A percentile compares a stretch with the other conserved stretches of the same genome.
These are phyloP conservation scores for Fusarium sp. DNA, from an alignment of 2,329 filamentous ascomycete genomes.

Conservation along the genomic window DNA sequence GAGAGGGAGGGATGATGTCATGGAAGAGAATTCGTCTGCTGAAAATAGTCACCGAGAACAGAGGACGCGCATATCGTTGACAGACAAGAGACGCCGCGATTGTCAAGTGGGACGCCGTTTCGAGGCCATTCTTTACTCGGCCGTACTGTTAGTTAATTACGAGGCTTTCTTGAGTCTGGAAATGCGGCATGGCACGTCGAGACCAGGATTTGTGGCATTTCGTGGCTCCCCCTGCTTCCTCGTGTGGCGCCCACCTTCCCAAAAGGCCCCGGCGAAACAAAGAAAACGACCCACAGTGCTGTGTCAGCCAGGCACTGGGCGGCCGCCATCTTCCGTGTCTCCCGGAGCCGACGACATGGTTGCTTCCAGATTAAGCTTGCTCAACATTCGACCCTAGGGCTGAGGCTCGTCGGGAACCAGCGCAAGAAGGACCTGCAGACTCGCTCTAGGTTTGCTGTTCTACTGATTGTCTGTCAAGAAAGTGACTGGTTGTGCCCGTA, in stretches of 20 bases:
- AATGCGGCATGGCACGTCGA: background rate
- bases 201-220: background rate
- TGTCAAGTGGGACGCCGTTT: background rate
- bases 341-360: slow-evolving; percentile 27
- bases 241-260: slow-evolving; percentile 7
- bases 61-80: background rate
- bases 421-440: background rate
- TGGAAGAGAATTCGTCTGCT: background rate
- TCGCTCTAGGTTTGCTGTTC: background rate
- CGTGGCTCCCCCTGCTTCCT: slow-evolving; percentile 19
- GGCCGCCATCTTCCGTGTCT: slow-evolving; percentile 29
- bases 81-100: background rate
- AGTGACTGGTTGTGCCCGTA: background rate
- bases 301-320: background rate
- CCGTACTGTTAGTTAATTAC: background rate
- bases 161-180: background rate
- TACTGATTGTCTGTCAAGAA: background rate
- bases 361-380: slow-evolving; percentile 8
- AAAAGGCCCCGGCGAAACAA: background rate
- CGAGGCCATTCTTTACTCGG: background rate
- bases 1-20: slow-evolving; percentile 24
- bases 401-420: background rate
- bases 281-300: background rate
- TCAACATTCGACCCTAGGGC: slow-evolving; percentile 4
- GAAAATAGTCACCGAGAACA: background rate